Evolutionary conservation across 2,329 filamentous ascomycete species (phyloP).

Genomic region (Elsinoe arachidis): DNA sequence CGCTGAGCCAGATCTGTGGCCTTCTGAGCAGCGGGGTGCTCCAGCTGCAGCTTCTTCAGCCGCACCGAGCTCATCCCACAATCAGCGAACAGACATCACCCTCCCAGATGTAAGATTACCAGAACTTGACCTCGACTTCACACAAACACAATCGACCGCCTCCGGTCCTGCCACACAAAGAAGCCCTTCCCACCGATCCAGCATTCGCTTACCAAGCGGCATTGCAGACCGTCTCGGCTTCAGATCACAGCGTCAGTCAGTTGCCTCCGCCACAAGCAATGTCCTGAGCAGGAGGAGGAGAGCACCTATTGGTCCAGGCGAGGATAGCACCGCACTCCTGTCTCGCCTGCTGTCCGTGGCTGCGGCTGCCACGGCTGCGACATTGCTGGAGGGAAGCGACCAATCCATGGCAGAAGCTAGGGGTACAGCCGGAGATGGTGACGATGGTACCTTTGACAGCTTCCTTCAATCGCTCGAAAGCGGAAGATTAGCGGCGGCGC

Average conservation of each 20-base stretch:
- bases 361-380: constrained; percentile 55
- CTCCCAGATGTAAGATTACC: constrained; percentile 21
- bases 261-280: neutral
- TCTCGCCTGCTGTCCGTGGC: constrained; percentile 55
- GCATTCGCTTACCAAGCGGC: constrained; percentile 18
- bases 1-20: neutral
- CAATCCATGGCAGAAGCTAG: constrained; percentile 48
- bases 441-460: constrained; percentile 55
- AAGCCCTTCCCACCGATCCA: constrained; percentile 14
- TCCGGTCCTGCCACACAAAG: constrained; percentile 16
- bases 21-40: constrained; percentile 3
- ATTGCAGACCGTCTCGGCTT: constrained; percentile 24
- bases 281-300: constrained; percentile 38
- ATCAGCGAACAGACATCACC: constrained; percentile 5
- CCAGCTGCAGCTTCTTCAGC: neutral
- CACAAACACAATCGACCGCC: constrained; percentile 23
- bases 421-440: constrained; percentile 43
- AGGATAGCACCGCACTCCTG: constrained; percentile 54
- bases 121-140: constrained; percentile 32
- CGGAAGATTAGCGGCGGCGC: constrained; percentile 48
- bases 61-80: neutral
- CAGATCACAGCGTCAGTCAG: constrained; percentile 23
- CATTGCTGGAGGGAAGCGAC: constrained; percentile 53
- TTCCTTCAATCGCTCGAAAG: constrained; percentile 56
- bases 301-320: constrained; percentile 44